Conservation (phyloP, 345 rosid genomes). For the Nephelium lappaceum region DNA sequence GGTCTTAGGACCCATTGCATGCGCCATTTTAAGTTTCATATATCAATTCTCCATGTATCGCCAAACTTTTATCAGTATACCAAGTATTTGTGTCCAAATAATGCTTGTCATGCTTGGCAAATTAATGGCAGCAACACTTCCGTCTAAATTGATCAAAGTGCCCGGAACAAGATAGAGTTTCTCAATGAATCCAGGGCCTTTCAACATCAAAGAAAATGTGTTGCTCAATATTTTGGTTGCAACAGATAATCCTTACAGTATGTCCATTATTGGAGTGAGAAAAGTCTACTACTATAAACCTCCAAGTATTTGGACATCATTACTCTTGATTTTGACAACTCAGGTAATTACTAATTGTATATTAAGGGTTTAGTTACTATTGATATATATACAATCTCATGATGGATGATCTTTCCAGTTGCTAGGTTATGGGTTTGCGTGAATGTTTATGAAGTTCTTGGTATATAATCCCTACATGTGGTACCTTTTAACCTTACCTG, state of each 20-base stretch:
- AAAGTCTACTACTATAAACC: too few species aligned
- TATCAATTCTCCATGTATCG: slow-evolving; percentile 32
- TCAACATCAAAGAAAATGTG: slow-evolving; percentile 22
- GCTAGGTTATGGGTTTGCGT: slow-evolving; percentile 23
- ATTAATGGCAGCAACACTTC: slow-evolving; percentile 32
- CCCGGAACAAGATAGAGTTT: slow-evolving; percentile 31
- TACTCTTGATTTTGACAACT: too few species aligned
- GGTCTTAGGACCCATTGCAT: slow-evolving; percentile 25
- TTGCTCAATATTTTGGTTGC: slow-evolving; percentile 28
- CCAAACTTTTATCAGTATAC: slow-evolving; percentile 11
- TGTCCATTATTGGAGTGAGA: not conserved
- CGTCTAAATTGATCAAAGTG: not conserved
- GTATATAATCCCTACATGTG: too few species aligned
- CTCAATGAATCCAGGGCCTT: slow-evolving; percentile 41
- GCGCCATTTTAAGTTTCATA: slow-evolving; percentile 21
- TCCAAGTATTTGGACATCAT: too few species aligned
- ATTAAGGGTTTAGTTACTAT: too few species aligned
- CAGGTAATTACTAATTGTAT: too few species aligned
- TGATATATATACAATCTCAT: too few species aligned
- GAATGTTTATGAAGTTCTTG: too few species aligned
- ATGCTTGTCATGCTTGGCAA: slow-evolving; percentile 25
- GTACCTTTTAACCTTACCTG: slow-evolving; percentile 30
- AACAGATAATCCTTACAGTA: slow-evolving; percentile 19
- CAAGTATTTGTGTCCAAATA: slow-evolving; percentile 27
- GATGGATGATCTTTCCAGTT: slow-evolving; percentile 15